A percentile compares a stretch with the other conserved stretches of the same genome.
phyloP scores from a whole-genome alignment of 208 protist genomes.

The Chromosphaera perkinsii region DNA sequence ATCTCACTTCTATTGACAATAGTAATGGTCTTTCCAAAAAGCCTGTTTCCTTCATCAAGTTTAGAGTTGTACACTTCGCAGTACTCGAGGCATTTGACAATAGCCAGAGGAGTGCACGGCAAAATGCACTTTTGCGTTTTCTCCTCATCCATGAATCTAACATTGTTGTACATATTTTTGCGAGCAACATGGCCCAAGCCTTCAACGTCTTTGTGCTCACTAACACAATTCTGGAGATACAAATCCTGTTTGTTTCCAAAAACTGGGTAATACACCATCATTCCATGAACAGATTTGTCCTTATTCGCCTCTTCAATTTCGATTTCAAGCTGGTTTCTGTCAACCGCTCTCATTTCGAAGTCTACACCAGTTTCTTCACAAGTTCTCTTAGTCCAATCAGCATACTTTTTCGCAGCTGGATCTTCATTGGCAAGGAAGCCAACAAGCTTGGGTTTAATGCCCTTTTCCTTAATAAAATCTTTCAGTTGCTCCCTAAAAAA shows the following conservation, averaged over 20 bases:
- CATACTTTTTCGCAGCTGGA: conserved; percentile 51
- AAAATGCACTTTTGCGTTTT: conserved; percentile 50
- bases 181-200: conserved; percentile 53
- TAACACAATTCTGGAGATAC: conserved; percentile 53
- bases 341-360: conserved; percentile 48
- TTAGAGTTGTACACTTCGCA: conserved; percentile 44
- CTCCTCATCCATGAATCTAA: conserved; percentile 35
- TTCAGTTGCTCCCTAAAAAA: conserved; percentile 3
- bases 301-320: conserved; percentile 53
- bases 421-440: conserved; percentile 60
- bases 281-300: conserved; percentile 56
- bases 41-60: conserved; percentile 31
- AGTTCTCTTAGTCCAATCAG: conserved; percentile 58
- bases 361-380: conserved; percentile 39
- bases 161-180: conserved; percentile 61
- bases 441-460: conserved; percentile 33
- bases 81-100: conserved; percentile 56
- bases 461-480: background rate
- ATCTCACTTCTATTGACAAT: conserved; percentile 61
- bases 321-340: conserved; percentile 51
- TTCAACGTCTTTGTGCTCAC: conserved; percentile 56
- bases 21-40: conserved; percentile 45
- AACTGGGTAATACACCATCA: conserved; percentile 67
- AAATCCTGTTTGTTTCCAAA: conserved; percentile 49
- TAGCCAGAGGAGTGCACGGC: conserved; percentile 62